phyloP scores from a whole-genome alignment of 2,329 filamentous ascomycete species.

The Diplocarpon mali region DNA sequence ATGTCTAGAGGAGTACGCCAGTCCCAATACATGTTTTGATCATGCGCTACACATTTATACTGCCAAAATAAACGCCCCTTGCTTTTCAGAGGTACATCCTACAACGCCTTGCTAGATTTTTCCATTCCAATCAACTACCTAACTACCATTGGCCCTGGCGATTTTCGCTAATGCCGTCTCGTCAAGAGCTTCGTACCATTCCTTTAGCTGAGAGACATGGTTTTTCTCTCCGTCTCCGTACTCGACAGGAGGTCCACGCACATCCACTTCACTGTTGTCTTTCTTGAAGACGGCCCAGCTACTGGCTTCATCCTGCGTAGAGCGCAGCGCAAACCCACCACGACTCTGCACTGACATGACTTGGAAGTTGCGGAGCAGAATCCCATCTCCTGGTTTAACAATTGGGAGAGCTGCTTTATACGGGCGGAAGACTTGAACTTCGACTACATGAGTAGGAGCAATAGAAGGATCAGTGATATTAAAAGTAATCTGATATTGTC shows the following conservation, averaged over 20 bases:
- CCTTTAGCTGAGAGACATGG: slow-evolving; percentile 39
- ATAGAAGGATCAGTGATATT: slow-evolving; percentile 45
- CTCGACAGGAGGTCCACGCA: slow-evolving; percentile 50
- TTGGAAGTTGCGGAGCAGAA: slow-evolving; percentile 46
- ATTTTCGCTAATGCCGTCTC: slow-evolving; percentile 36
- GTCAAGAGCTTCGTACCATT: slow-evolving; percentile 35
- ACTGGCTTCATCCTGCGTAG: slow-evolving; percentile 38
- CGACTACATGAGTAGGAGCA: slow-evolving; percentile 37
- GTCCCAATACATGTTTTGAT: too few species aligned
- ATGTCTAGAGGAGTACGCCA: neutral
- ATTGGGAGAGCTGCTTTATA: slow-evolving; percentile 46
- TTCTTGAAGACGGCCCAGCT: slow-evolving; percentile 51
- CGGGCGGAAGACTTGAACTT: slow-evolving; percentile 47
- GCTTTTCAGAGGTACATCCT: neutral
- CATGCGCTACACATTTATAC: neutral
- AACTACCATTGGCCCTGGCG: slow-evolving; percentile 34
- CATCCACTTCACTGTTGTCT: slow-evolving; percentile 31
- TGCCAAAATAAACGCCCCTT: neutral
- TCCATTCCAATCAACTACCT: slow-evolving; percentile 3
- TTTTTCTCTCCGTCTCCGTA: slow-evolving; percentile 37
- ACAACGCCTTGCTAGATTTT: slow-evolving; percentile 1
- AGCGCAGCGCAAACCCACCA: slow-evolving; percentile 39
- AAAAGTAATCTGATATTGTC: slow-evolving; percentile 49
- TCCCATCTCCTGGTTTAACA: slow-evolving; percentile 44
- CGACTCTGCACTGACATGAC: slow-evolving; percentile 39